Percentiles rank a stretch among this genome's conserved stretches.
phyloP scores from a whole-genome alignment of 129 eudicot species.

The Centella asiatica region DNA sequence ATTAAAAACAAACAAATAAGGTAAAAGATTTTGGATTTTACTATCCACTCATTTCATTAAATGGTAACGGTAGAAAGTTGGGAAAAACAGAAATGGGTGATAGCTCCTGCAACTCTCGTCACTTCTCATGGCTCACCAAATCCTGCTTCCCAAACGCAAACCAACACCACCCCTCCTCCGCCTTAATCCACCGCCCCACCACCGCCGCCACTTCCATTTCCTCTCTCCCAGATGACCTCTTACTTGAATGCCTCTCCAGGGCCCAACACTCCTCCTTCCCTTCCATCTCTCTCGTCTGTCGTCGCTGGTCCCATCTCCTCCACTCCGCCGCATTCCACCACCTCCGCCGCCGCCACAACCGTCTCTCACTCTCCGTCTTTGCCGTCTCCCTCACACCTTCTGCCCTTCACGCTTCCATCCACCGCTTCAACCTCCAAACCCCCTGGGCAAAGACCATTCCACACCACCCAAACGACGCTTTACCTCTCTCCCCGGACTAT shows the following conservation, averaged over 20 bases:
- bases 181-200: neutral
- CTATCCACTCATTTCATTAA: too few species aligned
- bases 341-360: conserved; percentile 56
- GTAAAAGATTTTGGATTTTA: too few species aligned
- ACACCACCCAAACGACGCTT: conserved; percentile 3
- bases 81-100: too few species aligned
- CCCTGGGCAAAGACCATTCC: conserved; percentile 37
- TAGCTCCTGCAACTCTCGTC: conserved; percentile 78
- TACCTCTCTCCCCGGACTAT: conserved; percentile 12
- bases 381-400: conserved; percentile 40
- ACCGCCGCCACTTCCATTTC: conserved; percentile 39
- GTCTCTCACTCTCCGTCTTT: conserved; percentile 46
- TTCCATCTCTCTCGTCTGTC: conserved; percentile 53
- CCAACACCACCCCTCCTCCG: conserved; percentile 13
- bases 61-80: too few species aligned
- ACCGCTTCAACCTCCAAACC: conserved; percentile 19
- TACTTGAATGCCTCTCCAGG: conserved; percentile 46
- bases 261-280: conserved; percentile 43
- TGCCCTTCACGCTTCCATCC: conserved; percentile 27
- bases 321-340: conserved; percentile 38
- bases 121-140: conserved; percentile 63
- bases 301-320: conserved; percentile 51
- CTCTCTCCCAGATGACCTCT: conserved; percentile 69
- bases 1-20: too few species aligned
- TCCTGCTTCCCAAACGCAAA: conserved; percentile 67